These are phyloP conservation scores for Prunus yedoensis DNA, from an alignment of 331 rosid genomes.

Conservation along the genomic window DNA sequence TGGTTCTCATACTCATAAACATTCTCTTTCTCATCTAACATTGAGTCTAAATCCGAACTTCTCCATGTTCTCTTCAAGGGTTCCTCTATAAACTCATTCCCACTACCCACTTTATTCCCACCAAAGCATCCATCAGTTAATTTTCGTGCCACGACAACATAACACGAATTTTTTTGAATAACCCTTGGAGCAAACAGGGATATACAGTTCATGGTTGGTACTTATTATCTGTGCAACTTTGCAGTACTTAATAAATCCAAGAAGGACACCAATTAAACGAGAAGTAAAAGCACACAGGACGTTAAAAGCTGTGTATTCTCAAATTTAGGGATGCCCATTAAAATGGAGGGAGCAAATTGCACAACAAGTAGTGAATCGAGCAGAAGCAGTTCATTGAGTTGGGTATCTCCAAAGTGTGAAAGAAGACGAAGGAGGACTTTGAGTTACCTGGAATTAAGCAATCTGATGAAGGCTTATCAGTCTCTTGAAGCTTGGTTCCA, in stretches of 20 bases:
- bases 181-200: slow-evolving; percentile 45
- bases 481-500: not conserved
- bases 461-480: not conserved
- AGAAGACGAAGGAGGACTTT: not conserved
- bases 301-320: slow-evolving; percentile 12
- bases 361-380: slow-evolving; percentile 19
- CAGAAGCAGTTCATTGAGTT: slow-evolving; percentile 13
- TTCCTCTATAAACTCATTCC: slow-evolving; percentile 50
- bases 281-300: slow-evolving; percentile 20
- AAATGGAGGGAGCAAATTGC: slow-evolving; percentile 10
- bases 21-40: slow-evolving; percentile 32
- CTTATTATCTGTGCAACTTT: slow-evolving; percentile 52
- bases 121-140: slow-evolving; percentile 36
- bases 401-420: not conserved
- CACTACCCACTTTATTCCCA: slow-evolving; percentile 29
- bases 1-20: slow-evolving; percentile 21
- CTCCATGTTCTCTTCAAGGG: slow-evolving; percentile 43
- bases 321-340: slow-evolving; percentile 24
- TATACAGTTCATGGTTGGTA: slow-evolving; percentile 60
- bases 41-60: slow-evolving; percentile 42
- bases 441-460: slow-evolving; percentile 13
- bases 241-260: slow-evolving; percentile 19
- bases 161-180: slow-evolving; percentile 35
- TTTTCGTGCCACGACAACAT: slow-evolving; percentile 36
- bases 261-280: slow-evolving; percentile 5